phyloP scores from a whole-genome alignment of 1,284 basidiomycete genomes.

The Phlebopus sp. region DNA sequence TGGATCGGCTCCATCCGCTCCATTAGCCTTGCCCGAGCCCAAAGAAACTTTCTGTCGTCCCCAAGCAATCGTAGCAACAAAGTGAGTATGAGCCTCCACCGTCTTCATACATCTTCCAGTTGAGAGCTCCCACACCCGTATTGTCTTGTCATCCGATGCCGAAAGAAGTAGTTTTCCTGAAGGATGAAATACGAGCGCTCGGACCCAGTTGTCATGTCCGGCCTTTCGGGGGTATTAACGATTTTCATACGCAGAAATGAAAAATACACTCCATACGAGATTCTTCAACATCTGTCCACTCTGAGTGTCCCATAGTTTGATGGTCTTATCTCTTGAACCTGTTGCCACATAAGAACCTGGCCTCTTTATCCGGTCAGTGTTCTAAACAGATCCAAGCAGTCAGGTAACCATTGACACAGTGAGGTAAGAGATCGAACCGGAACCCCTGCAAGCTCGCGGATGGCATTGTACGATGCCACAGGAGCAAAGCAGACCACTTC shows the following conservation, averaged over 20 bases:
- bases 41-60: constrained; percentile 52
- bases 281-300: constrained; percentile 73
- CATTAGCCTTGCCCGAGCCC: constrained; percentile 34
- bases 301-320: constrained; percentile 83
- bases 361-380: constrained; percentile 43
- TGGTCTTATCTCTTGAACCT: constrained; percentile 84
- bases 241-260: neutral
- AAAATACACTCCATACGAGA: constrained; percentile 40
- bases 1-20: constrained; percentile 34
- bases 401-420: constrained; percentile 18
- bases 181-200: constrained; percentile 81
- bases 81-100: constrained; percentile 84
- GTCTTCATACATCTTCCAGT: constrained; percentile 81
- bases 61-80: constrained; percentile 82
- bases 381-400: constrained; percentile 31
- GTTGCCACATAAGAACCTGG: constrained; percentile 69
- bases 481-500: constrained; percentile 86
- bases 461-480: constrained; percentile 65
- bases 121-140: constrained; percentile 84
- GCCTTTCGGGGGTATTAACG: constrained; percentile 38
- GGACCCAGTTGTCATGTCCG: constrained; percentile 85
- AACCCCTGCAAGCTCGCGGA: constrained; percentile 76
- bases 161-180: constrained; percentile 84
- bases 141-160: constrained; percentile 88
- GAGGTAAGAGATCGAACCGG: constrained; percentile 40